phyloP scores from a whole-genome alignment of 768 basidiomycete species.

The Termitomyces sp. region DNA sequence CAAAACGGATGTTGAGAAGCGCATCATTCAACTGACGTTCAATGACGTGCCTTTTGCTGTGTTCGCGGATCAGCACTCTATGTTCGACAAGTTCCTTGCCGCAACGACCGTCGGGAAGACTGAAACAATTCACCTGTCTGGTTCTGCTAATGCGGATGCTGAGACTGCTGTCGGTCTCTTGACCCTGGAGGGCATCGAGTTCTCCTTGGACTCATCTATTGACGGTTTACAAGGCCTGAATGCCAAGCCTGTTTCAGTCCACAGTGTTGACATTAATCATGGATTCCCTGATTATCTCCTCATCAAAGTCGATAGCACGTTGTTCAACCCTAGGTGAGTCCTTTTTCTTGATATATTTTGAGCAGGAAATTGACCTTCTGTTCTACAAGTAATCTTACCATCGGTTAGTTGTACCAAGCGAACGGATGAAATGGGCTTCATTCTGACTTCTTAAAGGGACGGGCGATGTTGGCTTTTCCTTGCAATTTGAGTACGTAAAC shows the following conservation, averaged over 20 bases:
- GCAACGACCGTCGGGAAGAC: conserved; percentile 46
- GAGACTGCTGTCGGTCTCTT: conserved; percentile 63
- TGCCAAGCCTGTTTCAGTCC: conserved; percentile 49
- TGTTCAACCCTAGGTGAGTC: conserved; percentile 62
- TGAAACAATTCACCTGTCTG: conserved; percentile 47
- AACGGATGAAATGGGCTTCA: not conserved
- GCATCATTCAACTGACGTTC: conserved; percentile 60
- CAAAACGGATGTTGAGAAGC: conserved; percentile 54
- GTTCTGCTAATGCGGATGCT: conserved; percentile 51
- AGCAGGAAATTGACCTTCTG: conserved; percentile 13
- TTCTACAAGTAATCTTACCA: conserved; percentile 33
- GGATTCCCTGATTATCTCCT: conserved; percentile 64
- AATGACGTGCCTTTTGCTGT: conserved; percentile 54
- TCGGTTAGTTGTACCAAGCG: conserved; percentile 23
- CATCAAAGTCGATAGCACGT: conserved; percentile 53
- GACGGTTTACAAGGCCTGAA: conserved; percentile 61
- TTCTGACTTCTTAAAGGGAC: conserved; percentile 41
- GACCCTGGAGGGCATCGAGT: conserved; percentile 49
- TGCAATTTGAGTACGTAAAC: conserved; percentile 47
- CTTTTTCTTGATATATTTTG: not conserved
- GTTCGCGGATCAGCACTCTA: conserved; percentile 37
- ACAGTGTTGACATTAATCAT: conserved; percentile 58
- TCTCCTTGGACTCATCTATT: conserved; percentile 53
- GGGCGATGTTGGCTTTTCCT: conserved; percentile 57
- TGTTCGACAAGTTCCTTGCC: conserved; percentile 60